Conservation (phyloP, 768 basidiomycete genomes). For the Coprinellus micaceus region DNA sequence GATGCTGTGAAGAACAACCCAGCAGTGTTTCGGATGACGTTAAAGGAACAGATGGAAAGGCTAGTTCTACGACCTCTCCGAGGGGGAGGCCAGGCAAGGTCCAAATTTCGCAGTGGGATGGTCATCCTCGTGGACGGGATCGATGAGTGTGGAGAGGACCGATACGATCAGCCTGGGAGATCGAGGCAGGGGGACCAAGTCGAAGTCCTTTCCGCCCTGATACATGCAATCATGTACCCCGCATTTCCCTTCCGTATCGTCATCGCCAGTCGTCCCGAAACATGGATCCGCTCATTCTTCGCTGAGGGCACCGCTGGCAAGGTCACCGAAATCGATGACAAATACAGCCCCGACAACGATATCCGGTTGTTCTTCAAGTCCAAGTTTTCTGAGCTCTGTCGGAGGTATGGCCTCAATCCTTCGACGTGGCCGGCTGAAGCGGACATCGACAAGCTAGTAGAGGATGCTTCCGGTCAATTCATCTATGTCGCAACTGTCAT, state of each 20-base stretch:
- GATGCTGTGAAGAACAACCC: background rate
- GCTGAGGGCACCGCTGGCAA: background rate
- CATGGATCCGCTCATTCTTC: background rate
- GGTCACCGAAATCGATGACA: background rate
- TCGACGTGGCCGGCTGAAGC: background rate
- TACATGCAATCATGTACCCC: background rate
- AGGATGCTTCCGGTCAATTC: slow-evolving; percentile 1
- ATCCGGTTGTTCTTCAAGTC: background rate
- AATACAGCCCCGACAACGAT: background rate
- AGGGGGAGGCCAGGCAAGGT: background rate
- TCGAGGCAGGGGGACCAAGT: background rate
- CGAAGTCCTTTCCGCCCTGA: background rate
- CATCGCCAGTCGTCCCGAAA: slow-evolving; percentile 3
- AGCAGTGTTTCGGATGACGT: background rate
- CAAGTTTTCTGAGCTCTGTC: background rate
- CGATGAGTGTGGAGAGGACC: slow-evolving; percentile 1
- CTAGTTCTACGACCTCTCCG: background rate
- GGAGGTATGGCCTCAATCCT: background rate
- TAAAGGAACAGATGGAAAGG: background rate
- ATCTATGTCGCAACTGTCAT: slow-evolving; percentile 6
- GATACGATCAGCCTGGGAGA: background rate
- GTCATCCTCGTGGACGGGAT: slow-evolving; percentile 8
- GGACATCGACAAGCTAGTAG: background rate
- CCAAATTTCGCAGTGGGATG: background rate
- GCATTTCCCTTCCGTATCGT: background rate